phyloP scores from a whole-genome alignment of 2,329 filamentous ascomycete genomes.

The Curvularia lunata region DNA sequence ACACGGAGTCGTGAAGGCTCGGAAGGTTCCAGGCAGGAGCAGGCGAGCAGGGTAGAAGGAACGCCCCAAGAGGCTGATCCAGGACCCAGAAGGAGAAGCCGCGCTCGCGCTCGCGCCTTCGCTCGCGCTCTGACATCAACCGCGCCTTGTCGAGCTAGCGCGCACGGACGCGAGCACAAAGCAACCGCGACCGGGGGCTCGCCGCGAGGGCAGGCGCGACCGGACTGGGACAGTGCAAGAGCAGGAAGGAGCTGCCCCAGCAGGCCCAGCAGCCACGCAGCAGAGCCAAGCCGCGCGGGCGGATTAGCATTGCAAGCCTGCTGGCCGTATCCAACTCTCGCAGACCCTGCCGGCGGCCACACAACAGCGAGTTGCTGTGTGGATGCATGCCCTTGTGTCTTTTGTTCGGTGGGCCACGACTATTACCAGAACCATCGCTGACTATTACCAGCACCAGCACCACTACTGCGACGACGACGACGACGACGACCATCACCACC shows the following conservation, averaged over 20 bases:
- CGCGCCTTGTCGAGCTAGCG: slow-evolving; percentile 35
- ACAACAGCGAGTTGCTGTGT: too few relatives aligned
- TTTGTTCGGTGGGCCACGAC: too few relatives aligned
- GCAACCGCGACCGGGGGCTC: slow-evolving; percentile 28
- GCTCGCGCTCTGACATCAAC: slow-evolving; percentile 44
- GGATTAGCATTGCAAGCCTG: slow-evolving; percentile 3
- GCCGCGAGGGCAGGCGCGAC: slow-evolving; percentile 12
- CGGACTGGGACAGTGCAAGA: background rate
- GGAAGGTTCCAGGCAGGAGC: slow-evolving; percentile 47
- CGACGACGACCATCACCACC: background rate
- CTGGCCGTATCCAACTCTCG: too few relatives aligned
- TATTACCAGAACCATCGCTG: too few relatives aligned
- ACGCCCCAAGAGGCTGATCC: slow-evolving; percentile 49
- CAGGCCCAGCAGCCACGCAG: slow-evolving; percentile 5
- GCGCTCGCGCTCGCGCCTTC: slow-evolving; percentile 26
- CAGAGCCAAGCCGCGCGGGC: slow-evolving; percentile 17
- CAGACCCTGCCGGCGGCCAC: background rate
- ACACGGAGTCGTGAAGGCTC: slow-evolving; percentile 40
- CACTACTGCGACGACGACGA: background rate
- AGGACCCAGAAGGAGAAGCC: slow-evolving; percentile 49
- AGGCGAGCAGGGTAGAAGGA: slow-evolving; percentile 27
- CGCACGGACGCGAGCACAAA: slow-evolving; percentile 30
- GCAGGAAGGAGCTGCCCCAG: background rate
- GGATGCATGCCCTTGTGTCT: too few relatives aligned
- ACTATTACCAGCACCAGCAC: background rate